These are phyloP conservation scores for Chaetomium cochliodes DNA, from an alignment of 495 filamentous ascomycete species.

Conservation along the genomic window DNA sequence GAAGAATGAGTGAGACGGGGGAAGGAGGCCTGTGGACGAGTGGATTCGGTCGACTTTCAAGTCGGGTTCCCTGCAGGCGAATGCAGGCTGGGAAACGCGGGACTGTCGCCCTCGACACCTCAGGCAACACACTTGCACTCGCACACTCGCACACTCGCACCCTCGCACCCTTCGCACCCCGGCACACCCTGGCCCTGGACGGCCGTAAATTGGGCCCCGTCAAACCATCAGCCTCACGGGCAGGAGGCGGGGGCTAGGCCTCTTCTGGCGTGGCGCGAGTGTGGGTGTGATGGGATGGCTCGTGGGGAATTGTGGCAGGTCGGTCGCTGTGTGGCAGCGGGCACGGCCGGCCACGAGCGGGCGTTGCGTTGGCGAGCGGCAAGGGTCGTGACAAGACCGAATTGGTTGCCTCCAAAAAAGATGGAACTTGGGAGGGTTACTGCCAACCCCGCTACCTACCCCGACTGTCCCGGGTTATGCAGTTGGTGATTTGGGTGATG, in stretches of 20 bases:
- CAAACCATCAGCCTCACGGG: neutral
- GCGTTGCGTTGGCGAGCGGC: neutral
- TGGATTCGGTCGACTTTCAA: neutral
- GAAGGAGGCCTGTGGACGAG: neutral
- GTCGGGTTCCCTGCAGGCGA: neutral
- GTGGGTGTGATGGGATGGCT: constrained; percentile 3
- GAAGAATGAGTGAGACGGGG: neutral
- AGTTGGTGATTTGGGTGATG: too few relatives aligned
- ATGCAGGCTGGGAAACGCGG: neutral
- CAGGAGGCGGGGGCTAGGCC: neutral
- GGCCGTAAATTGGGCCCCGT: neutral
- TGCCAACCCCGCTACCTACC: too few relatives aligned
- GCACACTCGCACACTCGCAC: too few relatives aligned
- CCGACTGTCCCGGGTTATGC: too few relatives aligned
- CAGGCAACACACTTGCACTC: neutral
- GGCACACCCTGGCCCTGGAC: neutral
- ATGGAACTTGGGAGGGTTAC: too few relatives aligned
- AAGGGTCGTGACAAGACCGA: neutral
- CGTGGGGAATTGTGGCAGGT: neutral
- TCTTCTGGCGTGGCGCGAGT: neutral
- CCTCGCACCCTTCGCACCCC: neutral
- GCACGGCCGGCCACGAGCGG: neutral
- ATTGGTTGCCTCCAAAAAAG: constrained; percentile 7
- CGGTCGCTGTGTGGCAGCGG: neutral
- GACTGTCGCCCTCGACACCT: neutral